phyloP scores from a whole-genome alignment of 371 early-diverging fungal species.

The Apophysomyces trapeziformis region DNA sequence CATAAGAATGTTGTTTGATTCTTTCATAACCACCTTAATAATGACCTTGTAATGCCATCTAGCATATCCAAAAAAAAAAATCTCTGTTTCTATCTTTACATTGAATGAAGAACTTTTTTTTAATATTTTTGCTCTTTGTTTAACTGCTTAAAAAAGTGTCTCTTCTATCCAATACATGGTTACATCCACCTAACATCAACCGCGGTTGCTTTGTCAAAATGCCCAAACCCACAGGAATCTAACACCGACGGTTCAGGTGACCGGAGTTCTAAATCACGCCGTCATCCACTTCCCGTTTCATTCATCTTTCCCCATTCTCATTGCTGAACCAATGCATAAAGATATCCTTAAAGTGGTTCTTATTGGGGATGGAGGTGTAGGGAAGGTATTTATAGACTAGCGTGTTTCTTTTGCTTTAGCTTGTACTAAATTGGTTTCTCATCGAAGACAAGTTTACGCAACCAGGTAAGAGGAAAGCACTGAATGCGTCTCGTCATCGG shows the following conservation, averaged over 20 bases:
- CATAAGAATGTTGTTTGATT: too few species aligned
- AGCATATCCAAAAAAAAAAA: not conserved
- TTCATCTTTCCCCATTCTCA: constrained; percentile 1
- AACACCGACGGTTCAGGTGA: too few species aligned
- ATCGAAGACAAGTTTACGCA: constrained; percentile 59
- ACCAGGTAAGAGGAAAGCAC: constrained; percentile 41
- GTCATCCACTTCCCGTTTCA: not conserved
- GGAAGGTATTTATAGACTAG: constrained; percentile 56
- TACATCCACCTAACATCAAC: too few species aligned
- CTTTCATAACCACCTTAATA: too few species aligned
- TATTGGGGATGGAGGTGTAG: constrained; percentile 85
- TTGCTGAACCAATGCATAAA: constrained; percentile 32
- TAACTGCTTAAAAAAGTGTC: too few species aligned
- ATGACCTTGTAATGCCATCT: not conserved
- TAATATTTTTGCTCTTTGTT: not conserved
- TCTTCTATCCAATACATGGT: too few species aligned
- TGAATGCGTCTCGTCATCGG: not conserved
- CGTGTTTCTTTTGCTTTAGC: not conserved
- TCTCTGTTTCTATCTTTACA: not conserved
- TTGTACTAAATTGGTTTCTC: not conserved
- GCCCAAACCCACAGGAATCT: too few species aligned
- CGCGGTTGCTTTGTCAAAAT: too few species aligned
- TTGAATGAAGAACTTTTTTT: not conserved
- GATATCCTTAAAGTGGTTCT: constrained; percentile 75
- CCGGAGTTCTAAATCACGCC: not conserved